A percentile compares a stretch with the other conserved stretches of the same genome.
Evolutionary conservation across 352 stramenopile species (phyloP).

Genomic region (Globisporangium acanthophoron): DNA sequence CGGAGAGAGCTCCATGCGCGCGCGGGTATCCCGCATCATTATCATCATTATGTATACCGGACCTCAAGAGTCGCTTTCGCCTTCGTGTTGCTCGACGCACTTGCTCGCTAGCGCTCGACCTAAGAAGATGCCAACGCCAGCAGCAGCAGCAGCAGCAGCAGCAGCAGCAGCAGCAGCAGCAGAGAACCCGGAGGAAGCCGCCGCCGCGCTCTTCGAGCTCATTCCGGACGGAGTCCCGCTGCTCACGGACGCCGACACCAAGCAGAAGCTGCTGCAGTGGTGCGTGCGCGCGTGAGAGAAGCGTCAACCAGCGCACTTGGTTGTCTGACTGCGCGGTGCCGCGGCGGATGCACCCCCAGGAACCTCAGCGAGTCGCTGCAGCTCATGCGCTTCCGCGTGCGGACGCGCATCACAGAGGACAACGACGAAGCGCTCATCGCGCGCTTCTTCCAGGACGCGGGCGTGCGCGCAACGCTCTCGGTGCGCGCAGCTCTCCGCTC

Average conservation of each 20-base stretch:
- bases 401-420: slow-evolving; percentile 30
- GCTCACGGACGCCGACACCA: slow-evolving; percentile 40
- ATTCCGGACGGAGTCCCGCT: slow-evolving; percentile 43
- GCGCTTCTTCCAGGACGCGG: slow-evolving; percentile 48
- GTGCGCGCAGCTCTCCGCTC: slow-evolving; percentile 15
- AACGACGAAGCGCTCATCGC: slow-evolving; percentile 36
- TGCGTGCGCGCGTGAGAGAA: slow-evolving; percentile 1
- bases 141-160: background rate
- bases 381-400: slow-evolving; percentile 58
- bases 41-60: no score
- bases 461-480: slow-evolving; percentile 23
- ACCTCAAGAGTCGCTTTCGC: no score
- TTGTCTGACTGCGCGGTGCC: background rate
- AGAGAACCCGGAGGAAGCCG: background rate
- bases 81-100: no score
- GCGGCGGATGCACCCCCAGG: slow-evolving; percentile 14
- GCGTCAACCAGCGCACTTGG: no score
- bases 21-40: no score
- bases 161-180: background rate
- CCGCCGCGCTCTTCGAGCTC: slow-evolving; percentile 27
- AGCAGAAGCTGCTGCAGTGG: slow-evolving; percentile 75
- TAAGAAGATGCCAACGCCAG: no score
- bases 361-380: slow-evolving; percentile 56
- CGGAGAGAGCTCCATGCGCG: background rate
- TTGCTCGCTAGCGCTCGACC: no score